Base-by-base conservation (phyloP, 2,329 filamentous ascomycete species). In the Neophaeococcomyces mojaviensis region DNA sequence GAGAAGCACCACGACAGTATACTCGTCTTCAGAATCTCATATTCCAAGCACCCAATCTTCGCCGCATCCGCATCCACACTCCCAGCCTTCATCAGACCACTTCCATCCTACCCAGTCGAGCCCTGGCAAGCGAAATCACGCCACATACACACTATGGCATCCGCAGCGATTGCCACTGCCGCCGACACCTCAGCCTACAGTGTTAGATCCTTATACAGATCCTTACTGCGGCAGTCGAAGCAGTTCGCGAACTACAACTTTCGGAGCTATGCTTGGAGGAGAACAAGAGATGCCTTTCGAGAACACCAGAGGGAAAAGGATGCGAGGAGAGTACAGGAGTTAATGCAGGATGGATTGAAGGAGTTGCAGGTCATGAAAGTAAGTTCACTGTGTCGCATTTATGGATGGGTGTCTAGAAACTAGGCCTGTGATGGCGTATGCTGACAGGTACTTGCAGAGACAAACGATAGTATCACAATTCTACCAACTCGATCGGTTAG, bases 241-340 rank as follows among this genome's bases (percentile, higher is more conserved):
- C 86, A 95, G 62, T 97, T 98, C 67, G 79, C 88, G 52, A 81
- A 85, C 57, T 98, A 97, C 74, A 98, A 97, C 71, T 98, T 96
- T 76, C 81, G 92, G 69, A 90, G 96, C 66, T 98, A 98, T 68
- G 89, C 92, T 44, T 85, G 82, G 68, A 83, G 92, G 62, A 80
- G 90, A 66, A 95, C 92, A 64, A 79, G 78, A 64, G 92, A 97
- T 72, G 83, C 87, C 3, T 98, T 97, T 68, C 79, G 84, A 59
- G 88, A 94, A 65, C 77, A 94, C 66, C 77, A 79, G 66, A 64
- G 68, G 46, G 83, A 88, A 59, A 70, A 78, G 37, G 92, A 96
- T 61, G 75, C 79, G 55, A 75, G 87, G 52, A 74, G 76, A 68
- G 75, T 94, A 64, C 88, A 97, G 67, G 88, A 94, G 67, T 70